Evolutionary conservation across 75 land plant species (phyloP).

Genomic region (Adiantum capillusveneris): DNA sequence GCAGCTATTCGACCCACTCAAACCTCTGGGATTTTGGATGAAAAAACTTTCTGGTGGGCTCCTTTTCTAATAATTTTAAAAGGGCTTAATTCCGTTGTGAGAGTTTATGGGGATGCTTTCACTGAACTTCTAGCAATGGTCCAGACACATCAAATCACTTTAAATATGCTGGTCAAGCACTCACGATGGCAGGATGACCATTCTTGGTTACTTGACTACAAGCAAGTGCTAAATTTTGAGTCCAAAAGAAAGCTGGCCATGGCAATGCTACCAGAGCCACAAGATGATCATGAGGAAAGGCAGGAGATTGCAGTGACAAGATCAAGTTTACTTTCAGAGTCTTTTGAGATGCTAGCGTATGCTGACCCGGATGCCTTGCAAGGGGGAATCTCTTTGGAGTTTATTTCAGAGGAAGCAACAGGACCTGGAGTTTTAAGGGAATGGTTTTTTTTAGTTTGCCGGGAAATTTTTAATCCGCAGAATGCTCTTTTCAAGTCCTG

Average conservation of each 20-base stretch:
- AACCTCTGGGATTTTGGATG: slow-evolving; percentile 14
- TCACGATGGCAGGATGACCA: slow-evolving; percentile 28
- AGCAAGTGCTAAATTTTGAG: slow-evolving; percentile 31
- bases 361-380: slow-evolving; percentile 51
- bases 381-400: slow-evolving; percentile 77
- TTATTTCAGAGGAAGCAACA: slow-evolving; percentile 92
- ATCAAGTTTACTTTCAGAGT: slow-evolving; percentile 28
- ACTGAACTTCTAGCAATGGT: slow-evolving; percentile 37
- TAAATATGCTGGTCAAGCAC: slow-evolving; percentile 44
- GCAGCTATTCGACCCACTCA: slow-evolving; percentile 25
- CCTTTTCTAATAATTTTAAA: slow-evolving; percentile 54
- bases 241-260: slow-evolving; percentile 34
- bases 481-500: slow-evolving; percentile 77
- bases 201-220: slow-evolving; percentile 35
- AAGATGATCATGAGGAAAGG: slow-evolving; percentile 40
- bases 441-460: slow-evolving; percentile 90
- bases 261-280: slow-evolving; percentile 42
- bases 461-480: slow-evolving; percentile 77
- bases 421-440: slow-evolving; percentile 95
- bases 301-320: slow-evolving; percentile 29
- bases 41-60: slow-evolving; percentile 27
- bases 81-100: slow-evolving; percentile 57
- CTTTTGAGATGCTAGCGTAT: slow-evolving; percentile 32
- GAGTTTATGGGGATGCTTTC: slow-evolving; percentile 46
- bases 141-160: slow-evolving; percentile 18